Evolutionary conservation across 495 filamentous ascomycete species (phyloP), one percentile per base, ranked within the genome.

Genomic region (Aspergillus panamensis): DNA sequence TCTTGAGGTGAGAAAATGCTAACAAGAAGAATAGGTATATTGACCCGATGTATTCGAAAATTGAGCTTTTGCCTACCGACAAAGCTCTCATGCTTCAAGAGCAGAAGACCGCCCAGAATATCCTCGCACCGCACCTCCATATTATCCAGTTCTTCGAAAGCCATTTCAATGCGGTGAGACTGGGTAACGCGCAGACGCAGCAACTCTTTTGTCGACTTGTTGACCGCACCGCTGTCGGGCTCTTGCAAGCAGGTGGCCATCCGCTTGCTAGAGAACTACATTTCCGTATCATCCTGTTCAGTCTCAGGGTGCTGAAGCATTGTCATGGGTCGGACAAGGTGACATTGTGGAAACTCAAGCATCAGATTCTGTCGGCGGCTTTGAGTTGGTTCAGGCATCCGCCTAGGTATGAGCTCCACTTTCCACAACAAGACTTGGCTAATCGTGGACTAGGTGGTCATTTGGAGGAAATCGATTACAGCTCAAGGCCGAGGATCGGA

Each of bases 381-480:
- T 75, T 99, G 8, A 84, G 81, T 52, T 97, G 95, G 95, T 99
- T 97, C 69, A 84, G 79, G 39, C 81, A 85, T 58, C 75, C 88
- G 14, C 90, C 95, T 33, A 82, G 84, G 79, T 82, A 76, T 53
- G 62, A 58, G 20, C 17, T 19, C 32, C 48, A 43, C 7, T 44
- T 20, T 45, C 3, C 19, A 25, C 25, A 25, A 25, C 25, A 25
- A 25, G 25, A 25, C 25, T 5, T 25, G 5, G 25, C 25, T 25
- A 25, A 25, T 25, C 25, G 25, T 3, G 10, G 10, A 39, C 14
- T 49, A 77, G 82, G 60, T 99, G 94, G 94, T 95, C 92, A 3
- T 97, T 95, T 69, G 95, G 95, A 42, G 92, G 93, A 57, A 97
- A 97, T 67, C 80, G 89, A 47, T 76, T 97, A 8, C 94, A 97